A percentile compares a stretch with the other conserved stretches of the same genome.
Conservation (phyloP, 2,329 filamentous ascomycete genomes). For the Diaporthe sp. region DNA sequence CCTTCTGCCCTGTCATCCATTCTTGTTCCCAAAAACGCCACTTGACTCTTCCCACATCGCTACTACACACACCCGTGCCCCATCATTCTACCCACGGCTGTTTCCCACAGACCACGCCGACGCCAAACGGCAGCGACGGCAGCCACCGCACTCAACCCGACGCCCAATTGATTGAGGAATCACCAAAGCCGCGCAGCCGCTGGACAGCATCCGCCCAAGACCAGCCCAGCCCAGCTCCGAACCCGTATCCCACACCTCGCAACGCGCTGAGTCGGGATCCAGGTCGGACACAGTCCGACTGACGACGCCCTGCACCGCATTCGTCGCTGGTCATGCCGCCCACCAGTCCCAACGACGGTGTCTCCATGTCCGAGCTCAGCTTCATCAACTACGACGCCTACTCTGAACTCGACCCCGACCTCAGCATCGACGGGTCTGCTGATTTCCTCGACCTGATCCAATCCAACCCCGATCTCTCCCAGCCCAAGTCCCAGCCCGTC, state of each 20-base stretch:
- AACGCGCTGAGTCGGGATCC: conserved; percentile 34
- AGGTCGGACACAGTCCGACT: conserved; percentile 34
- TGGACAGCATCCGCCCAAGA: not conserved
- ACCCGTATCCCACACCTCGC: conserved; percentile 15
- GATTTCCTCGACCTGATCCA: conserved; percentile 38
- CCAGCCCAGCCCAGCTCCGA: conserved; percentile 2
- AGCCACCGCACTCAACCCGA: conserved; percentile 3
- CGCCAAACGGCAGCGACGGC: conserved; percentile 23
- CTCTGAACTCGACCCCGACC: conserved; percentile 35
- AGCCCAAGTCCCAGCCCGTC: conserved; percentile 40
- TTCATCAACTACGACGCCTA: conserved; percentile 37
- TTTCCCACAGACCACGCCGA: conserved; percentile 11
- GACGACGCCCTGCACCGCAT: conserved; percentile 34
- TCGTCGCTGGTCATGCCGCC: conserved; percentile 36
- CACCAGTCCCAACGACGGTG: conserved; percentile 34
- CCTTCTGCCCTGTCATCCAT: conserved; percentile 33
- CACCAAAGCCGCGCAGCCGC: conserved; percentile 6
- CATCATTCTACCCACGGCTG: not conserved
- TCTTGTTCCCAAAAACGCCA: conserved; percentile 34
- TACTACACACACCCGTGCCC: conserved; percentile 5
- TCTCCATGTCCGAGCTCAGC: conserved; percentile 38
- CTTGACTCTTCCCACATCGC: conserved; percentile 36
- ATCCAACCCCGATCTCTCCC: conserved; percentile 35
- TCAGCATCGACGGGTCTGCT: conserved; percentile 30
- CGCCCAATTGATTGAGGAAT: conserved; percentile 1